Base-by-base conservation (phyloP, 2,329 filamentous ascomycete genomes). In the Lachnellula arida region DNA sequence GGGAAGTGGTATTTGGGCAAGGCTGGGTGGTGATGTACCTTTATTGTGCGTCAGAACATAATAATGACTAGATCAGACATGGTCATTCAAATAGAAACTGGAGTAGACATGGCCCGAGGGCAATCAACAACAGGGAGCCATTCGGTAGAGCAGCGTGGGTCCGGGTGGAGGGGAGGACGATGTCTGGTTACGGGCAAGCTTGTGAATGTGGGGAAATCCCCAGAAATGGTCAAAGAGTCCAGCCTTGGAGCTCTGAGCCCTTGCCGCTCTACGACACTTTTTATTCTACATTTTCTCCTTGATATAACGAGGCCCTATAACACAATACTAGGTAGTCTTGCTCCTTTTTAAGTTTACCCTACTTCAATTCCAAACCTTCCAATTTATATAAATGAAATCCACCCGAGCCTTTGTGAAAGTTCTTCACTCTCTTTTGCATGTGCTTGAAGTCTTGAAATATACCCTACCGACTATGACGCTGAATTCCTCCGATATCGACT, bases 191-290 rank as follows among this genome's bases (percentile, higher is more conserved):
- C 48, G 42, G 15, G 22, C 32, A 46, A 55, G 61, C 61, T 63
- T 61, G 63, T 65, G 62, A 63, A 63, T 62, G 63, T 63, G 63
- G 64, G 62, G 63, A 60, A 62, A 51, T 12, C 42, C 42, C 42
- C 42, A 22, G 42, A 44, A 44, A 22, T 6, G 19, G 42, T 12
- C 37, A 40, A 17, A 17, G 37, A 40, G n/a, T 40, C 37, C 37
- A 40, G 37, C 17, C 17, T 17, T 40, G 37, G 15, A 17, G 37
- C 15, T 40, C 17, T n/a, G 37, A 40, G 28, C 37, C 15, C 37
- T 40, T 17, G 37, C 37, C 15, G 37, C 37, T 40, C 37, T 40
- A 32, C 15, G 37, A 40, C 8, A 12, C 17, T 7, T 17, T n/a
- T 40, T 40, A n/a, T 17, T 40, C 14, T 40, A 14, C 15, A 17